A percentile compares a stretch with the other conserved stretches of the same genome.
Evolutionary conservation across 1,284 basidiomycete species (phyloP).

Genomic region (Ustilago hordei): DNA sequence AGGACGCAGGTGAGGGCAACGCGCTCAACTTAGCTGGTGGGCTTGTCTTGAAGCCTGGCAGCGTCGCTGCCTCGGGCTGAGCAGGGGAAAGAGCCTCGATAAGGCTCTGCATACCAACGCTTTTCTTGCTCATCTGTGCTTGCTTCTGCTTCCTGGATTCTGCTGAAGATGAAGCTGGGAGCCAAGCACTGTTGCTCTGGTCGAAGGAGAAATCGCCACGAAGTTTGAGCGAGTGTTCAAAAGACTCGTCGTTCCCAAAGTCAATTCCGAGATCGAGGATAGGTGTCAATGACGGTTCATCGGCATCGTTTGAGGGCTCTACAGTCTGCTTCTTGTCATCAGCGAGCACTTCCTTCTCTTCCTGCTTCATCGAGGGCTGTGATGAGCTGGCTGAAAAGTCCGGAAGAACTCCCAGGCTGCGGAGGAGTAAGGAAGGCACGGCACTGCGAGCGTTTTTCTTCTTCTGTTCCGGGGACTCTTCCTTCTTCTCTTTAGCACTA

Average conservation of each 20-base stretch:
- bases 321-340: constrained; percentile 5
- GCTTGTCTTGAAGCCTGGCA: constrained; percentile 21
- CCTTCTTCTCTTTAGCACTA: constrained; percentile 8
- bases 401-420: constrained; percentile 47
- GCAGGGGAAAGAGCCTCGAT: constrained; percentile 35
- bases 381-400: constrained; percentile 21
- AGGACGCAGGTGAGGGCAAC: constrained; percentile 15
- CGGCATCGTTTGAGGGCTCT: constrained; percentile 18
- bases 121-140: constrained; percentile 13
- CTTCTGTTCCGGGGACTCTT: constrained; percentile 25
- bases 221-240: constrained; percentile 39
- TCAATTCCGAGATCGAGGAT: constrained; percentile 54
- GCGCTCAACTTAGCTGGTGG: constrained; percentile 14
- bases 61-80: constrained; percentile 29
- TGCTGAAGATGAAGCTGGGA: constrained; percentile 3
- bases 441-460: constrained; percentile 44
- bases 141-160: not conserved
- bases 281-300: constrained; percentile 47
- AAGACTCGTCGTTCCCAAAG: constrained; percentile 37
- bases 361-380: constrained; percentile 6
- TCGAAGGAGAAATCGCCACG: constrained; percentile 41
- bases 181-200: constrained; percentile 8
- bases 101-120: constrained; percentile 32
- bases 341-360: constrained; percentile 13
- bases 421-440: constrained; percentile 50